phyloP scores from a whole-genome alignment of 176 grass and related monocot species.

The Cenchrus purpureus region DNA sequence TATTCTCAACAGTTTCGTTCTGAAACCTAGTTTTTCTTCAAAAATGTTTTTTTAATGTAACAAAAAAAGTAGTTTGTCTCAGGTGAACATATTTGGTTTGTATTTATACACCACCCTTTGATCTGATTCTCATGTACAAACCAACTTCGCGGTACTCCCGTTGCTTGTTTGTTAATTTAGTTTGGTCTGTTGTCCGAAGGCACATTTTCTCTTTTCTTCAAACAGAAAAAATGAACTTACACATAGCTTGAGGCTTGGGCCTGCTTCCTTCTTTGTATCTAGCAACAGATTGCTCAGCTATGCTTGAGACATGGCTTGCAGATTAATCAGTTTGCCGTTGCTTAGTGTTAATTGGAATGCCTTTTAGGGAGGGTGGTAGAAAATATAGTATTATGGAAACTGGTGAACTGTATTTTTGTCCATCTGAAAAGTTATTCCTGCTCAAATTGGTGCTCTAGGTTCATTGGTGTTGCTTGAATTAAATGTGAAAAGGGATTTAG shows the following conservation, averaged over 20 bases:
- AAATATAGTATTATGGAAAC: neutral
- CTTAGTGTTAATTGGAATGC: conserved; percentile 15
- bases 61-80: neutral
- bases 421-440: conserved; percentile 4
- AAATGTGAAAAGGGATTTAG: neutral
- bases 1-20: neutral
- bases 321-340: conserved; percentile 12
- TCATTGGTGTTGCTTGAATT: conserved; percentile 3
- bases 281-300: conserved; percentile 12
- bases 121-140: neutral
- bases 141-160: neutral
- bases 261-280: conserved; percentile 17
- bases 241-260: neutral
- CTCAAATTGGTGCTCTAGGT: neutral
- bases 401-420: neutral
- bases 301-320: neutral
- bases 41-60: neutral
- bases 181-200: conserved; percentile 9
- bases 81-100: conserved; percentile 16
- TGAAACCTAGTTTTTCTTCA: neutral
- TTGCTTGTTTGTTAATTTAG: neutral
- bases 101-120: neutral
- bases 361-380: neutral
- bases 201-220: neutral
- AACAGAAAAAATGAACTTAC: conserved; percentile 22